Percentiles rank a stretch among this genome's conserved stretches.
Conservation (phyloP, 495 filamentous ascomycete genomes). For the Penicillium goetzii region DNA sequence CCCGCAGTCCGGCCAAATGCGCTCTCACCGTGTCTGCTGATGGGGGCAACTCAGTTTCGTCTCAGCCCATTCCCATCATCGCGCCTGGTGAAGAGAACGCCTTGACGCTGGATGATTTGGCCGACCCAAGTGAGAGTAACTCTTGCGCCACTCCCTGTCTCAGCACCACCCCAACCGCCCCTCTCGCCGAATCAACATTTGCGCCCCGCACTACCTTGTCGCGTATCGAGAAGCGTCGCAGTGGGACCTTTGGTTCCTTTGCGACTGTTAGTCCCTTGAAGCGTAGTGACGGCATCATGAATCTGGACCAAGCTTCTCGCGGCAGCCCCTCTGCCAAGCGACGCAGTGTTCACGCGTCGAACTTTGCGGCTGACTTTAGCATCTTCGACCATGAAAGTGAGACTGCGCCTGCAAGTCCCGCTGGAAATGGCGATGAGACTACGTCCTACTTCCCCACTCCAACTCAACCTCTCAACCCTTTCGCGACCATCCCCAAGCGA, state of each 20-base stretch:
- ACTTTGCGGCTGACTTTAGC: slow-evolving; percentile 63
- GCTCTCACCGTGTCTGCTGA: slow-evolving; percentile 70
- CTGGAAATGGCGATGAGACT: slow-evolving; percentile 29
- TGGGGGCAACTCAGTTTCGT: slow-evolving; percentile 67
- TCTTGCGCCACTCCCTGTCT: slow-evolving; percentile 47
- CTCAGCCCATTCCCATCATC: slow-evolving; percentile 39
- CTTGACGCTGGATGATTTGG: slow-evolving; percentile 31
- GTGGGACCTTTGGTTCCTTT: slow-evolving; percentile 50
- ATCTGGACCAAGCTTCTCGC: slow-evolving; percentile 73
- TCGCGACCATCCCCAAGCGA: slow-evolving; percentile 51
- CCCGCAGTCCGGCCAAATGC: slow-evolving; percentile 75
- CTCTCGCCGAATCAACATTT: slow-evolving; percentile 43
- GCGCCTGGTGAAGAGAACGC: slow-evolving; percentile 61
- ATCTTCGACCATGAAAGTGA: slow-evolving; percentile 63
- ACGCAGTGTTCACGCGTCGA: slow-evolving; percentile 75
- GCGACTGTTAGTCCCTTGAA: slow-evolving; percentile 85
- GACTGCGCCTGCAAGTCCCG: slow-evolving; percentile 31
- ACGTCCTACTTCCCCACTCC: slow-evolving; percentile 26
- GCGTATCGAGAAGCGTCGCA: slow-evolving; percentile 52
- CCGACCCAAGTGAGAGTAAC: slow-evolving; percentile 23
- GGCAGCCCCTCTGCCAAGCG: slow-evolving; percentile 87
- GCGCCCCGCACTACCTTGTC: slow-evolving; percentile 51
- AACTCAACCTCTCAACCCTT: slow-evolving; percentile 42
- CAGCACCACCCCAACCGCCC: slow-evolving; percentile 44
- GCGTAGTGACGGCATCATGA: slow-evolving; percentile 88